A percentile compares a stretch with the other conserved stretches of the same genome.
Evolutionary conservation across 768 basidiomycete genomes (phyloP).

Genomic region (Lentinula raphanica): DNA sequence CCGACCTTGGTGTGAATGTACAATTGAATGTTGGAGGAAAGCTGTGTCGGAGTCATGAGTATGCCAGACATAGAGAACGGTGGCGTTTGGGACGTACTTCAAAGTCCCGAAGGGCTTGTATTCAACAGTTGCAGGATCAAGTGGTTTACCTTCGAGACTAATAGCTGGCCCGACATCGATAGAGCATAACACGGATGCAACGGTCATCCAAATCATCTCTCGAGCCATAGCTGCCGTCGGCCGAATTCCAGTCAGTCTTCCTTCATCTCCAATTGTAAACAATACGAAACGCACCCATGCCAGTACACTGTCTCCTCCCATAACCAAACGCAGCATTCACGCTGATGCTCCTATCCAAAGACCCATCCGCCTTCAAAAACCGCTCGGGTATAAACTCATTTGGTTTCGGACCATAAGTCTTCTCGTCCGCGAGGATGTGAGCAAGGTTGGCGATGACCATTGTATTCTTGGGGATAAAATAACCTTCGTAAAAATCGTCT

Average conservation of each 20-base stretch:
- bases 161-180: neutral
- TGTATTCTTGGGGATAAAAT: conserved; percentile 9
- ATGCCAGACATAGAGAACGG: too few species aligned
- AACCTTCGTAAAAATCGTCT: conserved; percentile 7
- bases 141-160: neutral
- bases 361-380: conserved; percentile 10
- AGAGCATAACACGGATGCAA: neutral
- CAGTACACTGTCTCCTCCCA: conserved; percentile 11
- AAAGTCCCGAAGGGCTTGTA: neutral
- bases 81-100: too few species aligned
- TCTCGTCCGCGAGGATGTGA: conserved; percentile 4
- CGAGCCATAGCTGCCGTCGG: neutral
- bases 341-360: neutral
- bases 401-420: conserved; percentile 23
- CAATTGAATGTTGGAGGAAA: neutral
- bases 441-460: conserved; percentile 8
- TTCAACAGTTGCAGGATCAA: conserved; percentile 1
- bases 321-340: conserved; percentile 10
- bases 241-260: conserved; percentile 11
- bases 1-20: neutral
- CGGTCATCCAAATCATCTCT: neutral
- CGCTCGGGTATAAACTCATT: conserved; percentile 25
- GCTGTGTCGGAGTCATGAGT: too few species aligned
- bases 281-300: neutral
- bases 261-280: neutral